Base-by-base conservation (phyloP, 495 filamentous ascomycete genomes). In the Talaromyces adpressus region DNA sequence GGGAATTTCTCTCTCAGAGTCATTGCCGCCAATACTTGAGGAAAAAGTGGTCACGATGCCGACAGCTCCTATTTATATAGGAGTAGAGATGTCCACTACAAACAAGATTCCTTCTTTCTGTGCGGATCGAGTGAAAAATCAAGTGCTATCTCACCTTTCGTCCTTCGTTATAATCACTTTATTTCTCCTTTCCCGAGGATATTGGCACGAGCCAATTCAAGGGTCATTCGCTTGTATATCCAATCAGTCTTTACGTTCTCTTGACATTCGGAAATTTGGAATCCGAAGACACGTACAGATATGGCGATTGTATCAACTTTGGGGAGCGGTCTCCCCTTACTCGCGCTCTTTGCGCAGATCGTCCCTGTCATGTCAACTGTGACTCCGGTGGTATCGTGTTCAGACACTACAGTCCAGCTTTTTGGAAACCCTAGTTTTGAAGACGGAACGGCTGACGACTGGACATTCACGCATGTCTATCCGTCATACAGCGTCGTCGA, bases 401-500 rank as follows among this genome's bases (percentile, higher is more conserved):
- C 58, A 25, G 14, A 41, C 2, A 41, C 18, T 23, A 8, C 29
- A 20, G 34, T 27, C 3, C 58, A 61, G n/a, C 16, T 47, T 14
- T 61, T 61, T 25, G 8, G 36, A 20, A 49, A 61, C 18, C 58
- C 58, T 6, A 49, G 58, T 49, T 61, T 61, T 16, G 58, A 61
- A 61, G n/a, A 16, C 23, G 34, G 18, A 23, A 8, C 20, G 8
- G 3, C n/a, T 29, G 58, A 18, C 9, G 34, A 32, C 34, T 61
- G 58, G 58, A 25, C n/a, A 5, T 18, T 61, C 36, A 41, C 18
- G 22, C 49, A 45, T 11, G 30, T 39, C 5, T 39, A n/a, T 34
- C 29, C 52, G 52, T 34, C 27, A 6, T 58, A 58, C 18, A 34
- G 29, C 30, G 8, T 58, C 29, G 56, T 58, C 56, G 12, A 58